A percentile compares a stretch with the other conserved stretches of the same genome.
Conservation (phyloP, 2,329 filamentous ascomycete genomes). For the Didymella segeticola region DNA sequence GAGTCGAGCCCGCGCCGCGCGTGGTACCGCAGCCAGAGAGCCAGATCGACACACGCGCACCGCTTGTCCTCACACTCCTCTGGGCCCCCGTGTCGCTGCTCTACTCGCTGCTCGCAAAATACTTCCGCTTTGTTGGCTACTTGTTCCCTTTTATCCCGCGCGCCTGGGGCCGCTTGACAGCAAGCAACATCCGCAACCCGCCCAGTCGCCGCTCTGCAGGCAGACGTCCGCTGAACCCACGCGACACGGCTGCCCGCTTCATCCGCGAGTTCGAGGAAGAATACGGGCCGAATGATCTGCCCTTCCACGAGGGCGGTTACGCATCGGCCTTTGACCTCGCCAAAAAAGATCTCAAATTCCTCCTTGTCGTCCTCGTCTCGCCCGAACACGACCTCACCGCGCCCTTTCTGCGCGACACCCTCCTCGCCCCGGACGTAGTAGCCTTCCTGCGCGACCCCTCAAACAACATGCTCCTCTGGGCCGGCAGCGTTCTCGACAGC, state of each 20-base stretch:
- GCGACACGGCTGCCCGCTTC: conserved; percentile 87
- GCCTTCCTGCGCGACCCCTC: conserved; percentile 75
- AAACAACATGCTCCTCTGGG: conserved; percentile 89
- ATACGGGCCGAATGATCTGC: conserved; percentile 74
- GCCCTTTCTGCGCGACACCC: conserved; percentile 79
- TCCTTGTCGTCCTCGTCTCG: conserved; percentile 86
- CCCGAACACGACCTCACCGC: conserved; percentile 94
- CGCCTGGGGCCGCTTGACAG: conserved; percentile 59
- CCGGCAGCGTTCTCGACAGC: conserved; percentile 88
- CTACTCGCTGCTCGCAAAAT: conserved; percentile 72
- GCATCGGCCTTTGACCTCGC: conserved; percentile 89
- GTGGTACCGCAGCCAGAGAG: conserved; percentile 77
- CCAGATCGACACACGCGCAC: conserved; percentile 71
- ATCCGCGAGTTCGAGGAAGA: conserved; percentile 95
- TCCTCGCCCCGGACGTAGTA: conserved; percentile 77
- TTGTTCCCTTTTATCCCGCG: conserved; percentile 82
- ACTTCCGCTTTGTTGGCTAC: conserved; percentile 77
- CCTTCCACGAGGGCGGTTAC: conserved; percentile 87
- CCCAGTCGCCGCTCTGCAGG: conserved; percentile 64
- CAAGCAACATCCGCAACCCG: conserved; percentile 51
- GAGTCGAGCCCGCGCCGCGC: conserved; percentile 76
- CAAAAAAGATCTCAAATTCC: conserved; percentile 88
- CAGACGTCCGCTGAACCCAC: conserved; percentile 78
- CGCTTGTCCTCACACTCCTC: conserved; percentile 77
- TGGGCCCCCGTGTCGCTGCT: conserved; percentile 82